Conservation (phyloP, 345 rosid genomes). For the Euphorbia pulcherrima region DNA sequence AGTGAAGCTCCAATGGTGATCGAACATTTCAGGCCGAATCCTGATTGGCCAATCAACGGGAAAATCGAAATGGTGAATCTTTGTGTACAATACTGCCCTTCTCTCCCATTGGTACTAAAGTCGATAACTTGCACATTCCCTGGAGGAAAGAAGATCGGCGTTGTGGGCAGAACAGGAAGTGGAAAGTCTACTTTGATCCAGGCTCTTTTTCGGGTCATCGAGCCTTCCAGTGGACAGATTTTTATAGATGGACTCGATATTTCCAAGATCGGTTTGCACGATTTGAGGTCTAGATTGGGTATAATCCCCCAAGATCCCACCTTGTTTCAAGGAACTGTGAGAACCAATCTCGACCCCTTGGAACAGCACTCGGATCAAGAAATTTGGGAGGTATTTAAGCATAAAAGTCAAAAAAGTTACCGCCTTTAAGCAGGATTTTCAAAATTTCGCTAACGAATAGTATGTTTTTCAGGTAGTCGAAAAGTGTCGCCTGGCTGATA, state of each 20-base stretch:
- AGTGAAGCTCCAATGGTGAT: conserved; percentile 57
- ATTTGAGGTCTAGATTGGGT: conserved; percentile 68
- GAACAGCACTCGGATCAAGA: conserved; percentile 67
- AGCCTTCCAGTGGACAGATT: conserved; percentile 69
- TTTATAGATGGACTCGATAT: conserved; percentile 74
- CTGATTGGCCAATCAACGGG: conserved; percentile 57
- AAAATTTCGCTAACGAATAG: neutral
- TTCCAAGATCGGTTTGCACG: conserved; percentile 66
- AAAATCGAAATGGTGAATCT: conserved; percentile 47
- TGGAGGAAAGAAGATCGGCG: conserved; percentile 64
- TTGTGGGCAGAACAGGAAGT: conserved; percentile 90
- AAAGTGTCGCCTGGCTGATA: conserved; percentile 54
- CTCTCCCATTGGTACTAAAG: conserved; percentile 57
- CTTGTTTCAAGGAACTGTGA: conserved; percentile 77
- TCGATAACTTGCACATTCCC: conserved; percentile 65
- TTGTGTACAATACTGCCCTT: conserved; percentile 46
- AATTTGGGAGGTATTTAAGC: conserved; percentile 54
- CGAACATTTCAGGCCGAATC: conserved; percentile 33
- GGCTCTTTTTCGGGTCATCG: conserved; percentile 75
- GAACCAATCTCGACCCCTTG: conserved; percentile 79
- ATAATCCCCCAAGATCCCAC: conserved; percentile 90
- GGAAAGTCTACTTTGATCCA: conserved; percentile 89
- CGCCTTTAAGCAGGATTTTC: neutral
- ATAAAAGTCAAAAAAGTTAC: neutral
- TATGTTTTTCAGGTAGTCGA: conserved; percentile 37